phyloP scores from a whole-genome alignment of 495 filamentous ascomycete species.

The Rostrohypoxylon terebratum region DNA sequence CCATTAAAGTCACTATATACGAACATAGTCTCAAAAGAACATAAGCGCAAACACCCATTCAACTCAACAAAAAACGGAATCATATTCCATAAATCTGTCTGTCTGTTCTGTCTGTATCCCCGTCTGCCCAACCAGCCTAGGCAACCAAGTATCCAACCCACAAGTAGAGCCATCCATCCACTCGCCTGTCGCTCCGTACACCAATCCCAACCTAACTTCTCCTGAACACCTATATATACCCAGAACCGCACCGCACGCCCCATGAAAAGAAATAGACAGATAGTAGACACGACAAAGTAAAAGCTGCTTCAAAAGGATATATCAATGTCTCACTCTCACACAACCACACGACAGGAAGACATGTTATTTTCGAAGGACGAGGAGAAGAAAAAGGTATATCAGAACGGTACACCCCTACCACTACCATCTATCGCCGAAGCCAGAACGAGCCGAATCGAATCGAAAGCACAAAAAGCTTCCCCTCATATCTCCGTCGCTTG shows the following conservation, averaged over 20 bases:
- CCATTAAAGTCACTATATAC: not conserved
- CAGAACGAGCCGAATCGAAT: not conserved
- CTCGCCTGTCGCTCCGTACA: not conserved
- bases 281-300: not conserved
- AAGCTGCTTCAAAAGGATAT: not conserved
- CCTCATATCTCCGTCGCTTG: not conserved
- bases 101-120: slow-evolving; percentile 6
- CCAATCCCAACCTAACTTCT: not conserved
- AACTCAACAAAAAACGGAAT: slow-evolving; percentile 6
- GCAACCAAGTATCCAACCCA: too few relatives aligned
- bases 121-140: not conserved
- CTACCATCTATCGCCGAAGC: slow-evolving; percentile 3
- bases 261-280: not conserved
- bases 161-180: not conserved
- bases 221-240: not conserved
- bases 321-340: not conserved
- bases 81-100: slow-evolving; percentile 18
- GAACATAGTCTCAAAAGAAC: not conserved
- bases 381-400: not conserved
- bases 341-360: slow-evolving; percentile 25
- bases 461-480: not conserved
- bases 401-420: slow-evolving; percentile 12
- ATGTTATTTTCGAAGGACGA: not conserved
- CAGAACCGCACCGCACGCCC: not conserved
- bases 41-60: not conserved